phyloP scores from a whole-genome alignment of 2,329 filamentous ascomycete genomes.

The Nemania sp. region DNA sequence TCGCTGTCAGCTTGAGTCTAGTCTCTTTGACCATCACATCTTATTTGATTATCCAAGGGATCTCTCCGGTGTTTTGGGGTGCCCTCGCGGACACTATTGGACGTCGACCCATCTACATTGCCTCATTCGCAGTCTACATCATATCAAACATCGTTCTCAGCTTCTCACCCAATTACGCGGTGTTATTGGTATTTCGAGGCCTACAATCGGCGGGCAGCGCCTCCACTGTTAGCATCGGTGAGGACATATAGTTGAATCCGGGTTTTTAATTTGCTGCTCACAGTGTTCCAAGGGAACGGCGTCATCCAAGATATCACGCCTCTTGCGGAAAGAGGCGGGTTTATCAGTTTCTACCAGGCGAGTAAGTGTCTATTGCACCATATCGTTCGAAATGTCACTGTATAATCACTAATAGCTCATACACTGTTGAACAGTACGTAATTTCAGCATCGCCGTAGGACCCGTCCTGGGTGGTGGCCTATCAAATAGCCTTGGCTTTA shows the following conservation, averaged over 20 bases:
- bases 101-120: conserved; percentile 26
- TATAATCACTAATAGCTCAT: not conserved
- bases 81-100: conserved; percentile 15
- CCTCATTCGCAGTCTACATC: conserved; percentile 23
- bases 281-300: conserved; percentile 14
- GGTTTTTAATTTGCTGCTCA: not conserved
- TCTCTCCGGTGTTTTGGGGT: conserved; percentile 23
- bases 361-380: conserved; percentile 8
- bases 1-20: conserved; percentile 8
- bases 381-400: not conserved
- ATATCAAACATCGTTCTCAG: conserved; percentile 24
- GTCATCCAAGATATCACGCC: conserved; percentile 23
- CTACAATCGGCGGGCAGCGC: conserved; percentile 20
- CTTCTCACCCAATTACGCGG: conserved; percentile 15
- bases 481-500: conserved; percentile 10
- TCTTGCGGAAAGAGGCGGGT: conserved; percentile 12
- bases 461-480: conserved; percentile 19
- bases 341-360: conserved; percentile 26
- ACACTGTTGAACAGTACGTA: conserved; percentile 18
- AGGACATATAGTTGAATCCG: not conserved
- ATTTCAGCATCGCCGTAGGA: conserved; percentile 22
- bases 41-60: conserved; percentile 21
- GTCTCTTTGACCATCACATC: conserved; percentile 23
- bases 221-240: conserved; percentile 21
- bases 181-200: conserved; percentile 16